A percentile compares a stretch with the other conserved stretches of the same genome.
phyloP scores from a whole-genome alignment of 2,329 filamentous ascomycete species.

The Coniochaeta prunicola region DNA sequence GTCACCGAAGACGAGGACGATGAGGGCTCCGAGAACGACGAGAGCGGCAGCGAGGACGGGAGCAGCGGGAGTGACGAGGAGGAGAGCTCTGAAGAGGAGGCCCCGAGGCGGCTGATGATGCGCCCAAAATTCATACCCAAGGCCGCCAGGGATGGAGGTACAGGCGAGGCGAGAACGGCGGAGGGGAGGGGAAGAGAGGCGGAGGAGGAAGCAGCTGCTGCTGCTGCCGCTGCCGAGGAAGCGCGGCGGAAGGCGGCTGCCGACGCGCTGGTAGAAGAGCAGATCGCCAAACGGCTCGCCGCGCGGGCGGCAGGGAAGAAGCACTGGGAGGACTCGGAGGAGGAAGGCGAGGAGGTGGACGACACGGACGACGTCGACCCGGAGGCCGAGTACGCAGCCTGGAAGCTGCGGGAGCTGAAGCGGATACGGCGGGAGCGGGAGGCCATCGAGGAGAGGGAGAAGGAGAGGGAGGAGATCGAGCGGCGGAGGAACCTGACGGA shows the following conservation, averaged over 20 bases:
- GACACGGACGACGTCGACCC: conserved; percentile 84
- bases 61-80: conserved; percentile 29
- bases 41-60: conserved; percentile 28
- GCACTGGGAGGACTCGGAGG: conserved; percentile 72
- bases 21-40: conserved; percentile 26
- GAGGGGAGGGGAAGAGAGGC: conserved; percentile 28
- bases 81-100: conserved; percentile 45
- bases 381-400: conserved; percentile 81
- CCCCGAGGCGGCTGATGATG: conserved; percentile 49
- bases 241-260: conserved; percentile 56
- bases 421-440: conserved; percentile 82
- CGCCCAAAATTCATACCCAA: conserved; percentile 59
- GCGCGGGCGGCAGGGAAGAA: conserved; percentile 70
- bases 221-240: conserved; percentile 30
- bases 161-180: conserved; percentile 23
- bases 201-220: conserved; percentile 10
- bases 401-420: conserved; percentile 87
- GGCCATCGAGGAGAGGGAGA: conserved; percentile 75
- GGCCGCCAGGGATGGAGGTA: conserved; percentile 36
- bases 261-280: conserved; percentile 78
- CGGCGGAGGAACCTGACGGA: conserved; percentile 77
- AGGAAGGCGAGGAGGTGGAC: conserved; percentile 66
- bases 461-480: conserved; percentile 83
- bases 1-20: conserved; percentile 45
- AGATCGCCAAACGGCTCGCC: conserved; percentile 74